Evolutionary conservation across 2,329 filamentous ascomycete species (phyloP).

Genomic region (Leptographium radiaticola): DNA sequence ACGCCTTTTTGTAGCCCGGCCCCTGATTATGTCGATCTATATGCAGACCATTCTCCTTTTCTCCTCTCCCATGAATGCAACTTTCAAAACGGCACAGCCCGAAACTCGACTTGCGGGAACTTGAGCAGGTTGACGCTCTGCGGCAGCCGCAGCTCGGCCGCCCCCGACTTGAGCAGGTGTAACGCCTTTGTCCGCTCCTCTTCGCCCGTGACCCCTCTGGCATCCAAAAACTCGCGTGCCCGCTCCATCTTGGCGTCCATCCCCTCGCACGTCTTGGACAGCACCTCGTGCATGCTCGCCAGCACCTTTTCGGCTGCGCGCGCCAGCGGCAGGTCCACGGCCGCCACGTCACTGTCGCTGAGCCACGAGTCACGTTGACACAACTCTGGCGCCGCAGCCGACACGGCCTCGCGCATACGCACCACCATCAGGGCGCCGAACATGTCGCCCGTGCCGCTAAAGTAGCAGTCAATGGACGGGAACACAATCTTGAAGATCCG

Average conservation of each 20-base stretch:
- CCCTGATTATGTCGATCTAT: not conserved
- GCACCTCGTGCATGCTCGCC: constrained; percentile 80
- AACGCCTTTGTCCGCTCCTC: constrained; percentile 40
- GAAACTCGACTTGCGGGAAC: constrained; percentile 51
- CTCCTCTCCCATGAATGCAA: not conserved
- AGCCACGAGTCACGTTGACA: constrained; percentile 52
- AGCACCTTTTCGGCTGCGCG: constrained; percentile 75
- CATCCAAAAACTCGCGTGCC: constrained; percentile 20
- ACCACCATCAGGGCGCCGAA: constrained; percentile 86
- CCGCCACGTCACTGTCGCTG: constrained; percentile 55
- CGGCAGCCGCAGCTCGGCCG: constrained; percentile 77
- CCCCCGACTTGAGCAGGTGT: constrained; percentile 62
- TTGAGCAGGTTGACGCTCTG: constrained; percentile 58
- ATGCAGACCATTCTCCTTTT: not conserved
- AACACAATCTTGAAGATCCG: constrained; percentile 85
- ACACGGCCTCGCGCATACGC: constrained; percentile 71
- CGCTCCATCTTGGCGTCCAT: constrained; percentile 39
- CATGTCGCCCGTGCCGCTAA: constrained; percentile 96
- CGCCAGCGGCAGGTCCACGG: constrained; percentile 67
- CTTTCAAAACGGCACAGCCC: constrained; percentile 36
- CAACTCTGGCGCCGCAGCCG: constrained; percentile 26
- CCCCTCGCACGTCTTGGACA: constrained; percentile 54
- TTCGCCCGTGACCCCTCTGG: constrained; percentile 11
- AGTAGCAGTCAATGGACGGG: constrained; percentile 81
- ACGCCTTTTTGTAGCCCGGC: not conserved